Evolutionary conservation across 2,329 filamentous ascomycete species (phyloP), one percentile per base, ranked within the genome.

Genomic region (Aspergillus transmontanensis): DNA sequence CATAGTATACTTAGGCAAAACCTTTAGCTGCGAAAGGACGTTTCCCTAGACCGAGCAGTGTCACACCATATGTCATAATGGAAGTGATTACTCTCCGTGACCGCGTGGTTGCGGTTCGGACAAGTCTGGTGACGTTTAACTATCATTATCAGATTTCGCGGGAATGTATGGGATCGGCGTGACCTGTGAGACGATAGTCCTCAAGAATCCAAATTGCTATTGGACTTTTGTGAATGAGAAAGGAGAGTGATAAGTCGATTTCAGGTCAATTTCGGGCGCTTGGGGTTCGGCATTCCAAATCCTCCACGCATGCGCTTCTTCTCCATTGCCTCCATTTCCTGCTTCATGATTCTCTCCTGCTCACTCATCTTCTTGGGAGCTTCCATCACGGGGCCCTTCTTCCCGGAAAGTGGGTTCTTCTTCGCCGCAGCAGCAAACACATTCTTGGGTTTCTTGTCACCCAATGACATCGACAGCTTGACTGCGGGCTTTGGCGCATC

Each of bases 331-430:
- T 78, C 76, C 75, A 79, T 77, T 73, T 94, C 91, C 70, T 91
- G 90, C 77, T 90, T 92, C 93, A 96, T 97, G 72, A 95, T 96
- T 59, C 90, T 86, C 78, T 94, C 93, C 3, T 89, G 90, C 74
- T 96, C 92, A 71, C 91, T 94, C 86, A 96, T 94, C 72, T 91
- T 95, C 83, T 91, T 93, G 2, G 88, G 89, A 60, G 85, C 85
- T 65, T 87, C 87, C 60, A 78, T 75, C 23, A 76, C 74, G 4
- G 86, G 79, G 12, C 82, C 84, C 75, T 92, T 92, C 77, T 92
- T 92, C 3, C 84, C 80, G 1, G 86, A 84, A 2, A 92, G 80
- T 0, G 89, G 88, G 67, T 94, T 94, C 80, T 93, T 94, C 75
- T 86, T 88, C 30, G 78, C 81, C 3, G 79, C 79, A 11, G 75